Base-by-base conservation (phyloP, 176 grass and related monocot species). In the Aegilops longissima region DNA sequence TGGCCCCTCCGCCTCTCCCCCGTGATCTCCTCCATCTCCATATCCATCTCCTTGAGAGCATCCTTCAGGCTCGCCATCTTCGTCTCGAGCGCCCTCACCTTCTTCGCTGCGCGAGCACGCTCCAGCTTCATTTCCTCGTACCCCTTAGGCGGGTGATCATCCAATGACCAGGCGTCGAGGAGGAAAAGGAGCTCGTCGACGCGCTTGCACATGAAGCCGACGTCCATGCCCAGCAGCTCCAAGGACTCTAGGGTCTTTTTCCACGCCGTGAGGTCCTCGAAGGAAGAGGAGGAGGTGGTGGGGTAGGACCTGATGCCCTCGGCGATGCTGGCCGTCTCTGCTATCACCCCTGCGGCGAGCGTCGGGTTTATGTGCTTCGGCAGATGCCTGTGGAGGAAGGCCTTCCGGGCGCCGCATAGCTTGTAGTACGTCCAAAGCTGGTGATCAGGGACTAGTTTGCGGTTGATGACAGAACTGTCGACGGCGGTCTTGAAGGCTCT, bases 21-120 rank as follows among this genome's bases (percentile, higher is more conserved):
- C 75, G 73, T 59, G 66, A 79, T 79, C 44, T 79, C 52, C 31
- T 79, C 44, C 84, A 90, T 90, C 31, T 83, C 30, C 2, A 10
- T 58, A 3, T 90, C 89, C 0, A 90, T 44, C 9, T 61, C 72
- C 20, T 44, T 9, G 2, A 87, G 73, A 5, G 27, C 12, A 52
- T 73, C 44, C 34, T 87, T 87, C 58, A 87, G 66, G 12, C 6
- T 35, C 0, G 24, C 79, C 66, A 90, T 3, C 44, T 12, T 45
- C 8, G 61, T 52, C 11, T 90, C 80, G 1, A 90, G 58, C 1
- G 13, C 42, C 1, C 25, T 66, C 42, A 87, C 16, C 20, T 87
- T 61, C 84, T 73, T 59, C 12, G 12, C 20, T 0, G 66, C 24
- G 3, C 12, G 58, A 24, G 42, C 45, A 25, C 67, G 49, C 74